Base-by-base conservation (phyloP, 306 rosid species). In the Cucurbita maxima region DNA sequence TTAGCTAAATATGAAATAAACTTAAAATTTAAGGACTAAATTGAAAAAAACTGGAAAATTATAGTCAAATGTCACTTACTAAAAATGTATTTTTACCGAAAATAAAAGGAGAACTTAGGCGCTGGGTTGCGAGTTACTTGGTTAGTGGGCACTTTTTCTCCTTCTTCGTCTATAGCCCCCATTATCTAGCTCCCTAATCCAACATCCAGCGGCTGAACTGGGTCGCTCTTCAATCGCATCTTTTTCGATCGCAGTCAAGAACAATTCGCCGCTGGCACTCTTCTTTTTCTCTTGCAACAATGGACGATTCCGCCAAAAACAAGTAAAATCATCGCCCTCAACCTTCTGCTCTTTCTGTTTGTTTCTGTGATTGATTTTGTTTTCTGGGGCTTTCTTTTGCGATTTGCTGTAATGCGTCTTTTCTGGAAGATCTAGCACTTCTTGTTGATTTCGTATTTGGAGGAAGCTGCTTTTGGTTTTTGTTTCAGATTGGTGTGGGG, bases 231-330 rank as follows among this genome's bases (percentile, higher is more conserved):
- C 81, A 85, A 85, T 36, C 87, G 85, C 83, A 84, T 92, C 83
- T 60, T 74, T 81, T 80, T 64, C 60, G 12, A 57, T 54, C 66
- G 52, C 45, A 57, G 10, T 5, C 50, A 10, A 38, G 37, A 53
- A 4, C 25, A 55, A 72, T 57, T 55, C 47, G 1, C 6, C 8
- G 12, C 0, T 0, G 5, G 14, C 12, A 6, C 0, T 38, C 18
- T 52, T 51, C 14, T 41, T 18, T 64, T 5, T 41, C 53, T 64
- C 3, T 64, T 76, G 10, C 52, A 25, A 47, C 15, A 73, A 91
- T 91, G 96, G 88, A 89, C 66, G 89, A 89, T 72, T 72, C 48
- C 81, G 76, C 51, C 75, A 75, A 72, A 72, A 70, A 83, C 80
- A 79, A 86, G 92, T 92, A 85, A 84, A 19, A 66, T 74, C 18